Conservation (phyloP, 2,329 filamentous ascomycete genomes). For the Fusarium torulosum region DNA sequence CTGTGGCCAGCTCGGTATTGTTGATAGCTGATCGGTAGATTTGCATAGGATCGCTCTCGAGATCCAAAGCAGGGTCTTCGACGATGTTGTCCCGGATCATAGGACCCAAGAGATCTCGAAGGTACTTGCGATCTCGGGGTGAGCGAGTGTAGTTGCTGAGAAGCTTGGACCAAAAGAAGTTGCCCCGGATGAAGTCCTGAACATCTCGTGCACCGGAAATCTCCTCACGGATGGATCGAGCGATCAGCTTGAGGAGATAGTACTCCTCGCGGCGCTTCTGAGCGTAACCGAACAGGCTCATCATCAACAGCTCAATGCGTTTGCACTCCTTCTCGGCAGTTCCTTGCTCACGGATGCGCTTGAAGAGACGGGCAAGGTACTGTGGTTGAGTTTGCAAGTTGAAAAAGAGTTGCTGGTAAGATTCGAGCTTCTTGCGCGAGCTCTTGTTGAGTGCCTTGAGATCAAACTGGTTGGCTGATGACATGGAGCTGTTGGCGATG, state of each 20-base stretch:
- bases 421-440: conserved; percentile 93
- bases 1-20: conserved; percentile 95
- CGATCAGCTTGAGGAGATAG: conserved; percentile 90
- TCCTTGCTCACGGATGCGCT: conserved; percentile 82
- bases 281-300: conserved; percentile 96
- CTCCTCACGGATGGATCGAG: conserved; percentile 86
- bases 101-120: conserved; percentile 86
- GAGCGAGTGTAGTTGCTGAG: conserved; percentile 90
- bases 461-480: conserved; percentile 92
- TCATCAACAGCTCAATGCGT: conserved; percentile 90
- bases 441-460: conserved; percentile 98
- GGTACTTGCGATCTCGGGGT: conserved; percentile 90
- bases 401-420: conserved; percentile 98
- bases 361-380: conserved; percentile 91
- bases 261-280: conserved; percentile 98
- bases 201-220: conserved; percentile 78
- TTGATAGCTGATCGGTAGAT: conserved; percentile 97
- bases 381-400: conserved; percentile 95
- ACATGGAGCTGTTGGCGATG: conserved; percentile 87
- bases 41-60: conserved; percentile 97
- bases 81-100: conserved; percentile 93
- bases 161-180: conserved; percentile 93
- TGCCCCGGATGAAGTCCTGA: conserved; percentile 89
- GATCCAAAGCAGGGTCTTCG: conserved; percentile 88
- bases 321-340: conserved; percentile 93